Percentiles rank a stretch among this genome's conserved stretches.
These are phyloP conservation scores for Moesziomyces globuligerus DNA, from an alignment of 1,284 basidiomycete species.

Conservation along the genomic window DNA sequence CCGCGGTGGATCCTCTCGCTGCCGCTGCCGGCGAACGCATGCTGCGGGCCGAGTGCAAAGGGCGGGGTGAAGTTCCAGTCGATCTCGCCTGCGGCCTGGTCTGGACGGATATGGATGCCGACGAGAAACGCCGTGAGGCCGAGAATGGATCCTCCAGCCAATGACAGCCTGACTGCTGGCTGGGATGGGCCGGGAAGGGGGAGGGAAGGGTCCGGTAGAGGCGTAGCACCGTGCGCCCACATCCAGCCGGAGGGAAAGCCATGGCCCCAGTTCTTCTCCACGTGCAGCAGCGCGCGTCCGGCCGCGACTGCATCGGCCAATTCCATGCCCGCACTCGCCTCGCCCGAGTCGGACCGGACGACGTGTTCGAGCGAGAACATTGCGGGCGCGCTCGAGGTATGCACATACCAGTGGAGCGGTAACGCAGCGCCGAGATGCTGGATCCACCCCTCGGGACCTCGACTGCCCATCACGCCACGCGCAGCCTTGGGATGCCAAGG, in stretches of 20 bases:
- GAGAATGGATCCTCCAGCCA: slow-evolving; percentile 36
- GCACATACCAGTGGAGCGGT: slow-evolving; percentile 47
- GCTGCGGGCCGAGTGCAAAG: slow-evolving; percentile 23
- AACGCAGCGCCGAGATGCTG: slow-evolving; percentile 33
- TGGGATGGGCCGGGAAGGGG: background rate
- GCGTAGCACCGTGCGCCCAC: slow-evolving; percentile 27
- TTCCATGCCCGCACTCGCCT: background rate
- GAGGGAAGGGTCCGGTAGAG: slow-evolving; percentile 11
- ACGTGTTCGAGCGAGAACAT: slow-evolving; percentile 35
- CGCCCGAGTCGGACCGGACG: background rate
- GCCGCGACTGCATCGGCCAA: slow-evolving; percentile 22
- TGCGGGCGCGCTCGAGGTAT: slow-evolving; percentile 17
- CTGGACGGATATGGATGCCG: slow-evolving; percentile 15
- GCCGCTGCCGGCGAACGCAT: background rate
- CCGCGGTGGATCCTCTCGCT: slow-evolving; percentile 12
- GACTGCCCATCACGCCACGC: slow-evolving; percentile 9
- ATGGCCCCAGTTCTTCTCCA: slow-evolving; percentile 48
- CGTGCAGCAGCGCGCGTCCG: slow-evolving; percentile 20
- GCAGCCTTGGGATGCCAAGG: slow-evolving; percentile 15
- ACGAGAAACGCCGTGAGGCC: slow-evolving; percentile 35
- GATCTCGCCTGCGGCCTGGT: background rate
- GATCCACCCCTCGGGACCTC: slow-evolving; percentile 31
- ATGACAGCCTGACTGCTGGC: slow-evolving; percentile 2
- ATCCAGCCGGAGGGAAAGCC: slow-evolving; percentile 42
- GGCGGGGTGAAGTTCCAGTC: slow-evolving; percentile 36